Base-by-base conservation (phyloP, 768 basidiomycete species). In the Wakefieldia striispora region DNA sequence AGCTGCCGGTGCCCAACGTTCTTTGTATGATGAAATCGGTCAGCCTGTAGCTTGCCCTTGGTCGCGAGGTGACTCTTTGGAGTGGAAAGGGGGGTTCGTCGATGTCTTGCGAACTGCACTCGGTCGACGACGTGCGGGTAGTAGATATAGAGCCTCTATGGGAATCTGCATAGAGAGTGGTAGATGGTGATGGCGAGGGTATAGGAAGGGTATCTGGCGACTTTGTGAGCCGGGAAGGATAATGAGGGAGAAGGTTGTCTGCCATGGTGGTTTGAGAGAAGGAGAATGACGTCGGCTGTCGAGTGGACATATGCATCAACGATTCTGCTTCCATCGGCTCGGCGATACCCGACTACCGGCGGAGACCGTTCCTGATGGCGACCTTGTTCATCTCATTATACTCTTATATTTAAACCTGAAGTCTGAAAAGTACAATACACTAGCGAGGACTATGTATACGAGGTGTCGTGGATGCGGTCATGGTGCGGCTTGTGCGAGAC, bases 1-100 rank as follows among this genome's bases (percentile, higher is more conserved):
- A 98, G 63, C 93, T 97, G 1, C 97, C 97, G 1, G 94, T 97
- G 0, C 97, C 95, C 43, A 93, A 67, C 13, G 88, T 93, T 23
- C 90, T 75, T 58, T 88, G 84, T 54, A 93, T 84, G 55, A 83
- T 79, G 56, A 92, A 93, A 64, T 93, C 91, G 37, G 74, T 58
- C 19, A 93, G 77, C 24, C 81, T 78, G 67, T 91, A 92, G 16
- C 75, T 76, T 21, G 83, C 87, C 57, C 81, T 84, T 13, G 78
- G 76, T 49, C 83, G 70, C 37, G 74, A 71, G 17, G 70, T 58
- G 40, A 72, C 65, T 21, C 69, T 64, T 13, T 71, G 66, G 6
- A 69, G 56, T 8, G 66, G 57, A n/a, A 56, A 53, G 36, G 70
- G 61, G 14, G 70, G 62, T 21, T 68, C 69, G 9, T 70, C 64